Conservation (phyloP, 768 basidiomycete genomes). For the Tephrocybe sp. region DNA sequence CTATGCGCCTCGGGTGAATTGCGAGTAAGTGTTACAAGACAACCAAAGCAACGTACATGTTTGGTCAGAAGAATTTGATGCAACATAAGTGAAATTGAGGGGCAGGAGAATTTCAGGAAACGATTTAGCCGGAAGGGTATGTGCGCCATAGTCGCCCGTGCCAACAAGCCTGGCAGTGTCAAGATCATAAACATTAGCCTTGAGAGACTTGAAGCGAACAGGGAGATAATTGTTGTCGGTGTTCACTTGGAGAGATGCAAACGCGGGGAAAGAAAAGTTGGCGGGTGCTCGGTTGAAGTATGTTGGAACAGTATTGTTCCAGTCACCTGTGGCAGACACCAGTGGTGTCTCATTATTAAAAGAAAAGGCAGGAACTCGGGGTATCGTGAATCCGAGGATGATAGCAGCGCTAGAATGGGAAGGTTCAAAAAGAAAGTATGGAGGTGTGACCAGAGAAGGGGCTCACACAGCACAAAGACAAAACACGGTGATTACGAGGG, state of each 20-base stretch:
- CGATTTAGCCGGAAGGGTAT: conserved; percentile 62
- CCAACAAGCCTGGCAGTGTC: conserved; percentile 64
- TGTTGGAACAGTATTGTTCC: conserved; percentile 52
- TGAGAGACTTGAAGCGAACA: conserved; percentile 64
- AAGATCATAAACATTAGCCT: conserved; percentile 69
- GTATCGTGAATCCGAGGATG: conserved; percentile 75
- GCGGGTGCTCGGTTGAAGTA: conserved; percentile 75
- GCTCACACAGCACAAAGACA: conserved; percentile 56
- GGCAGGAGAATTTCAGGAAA: conserved; percentile 70
- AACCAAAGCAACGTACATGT: conserved; percentile 74
- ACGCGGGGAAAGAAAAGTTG: conserved; percentile 87
- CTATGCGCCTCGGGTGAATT: conserved; percentile 31
- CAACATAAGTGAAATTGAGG: conserved; percentile 80
- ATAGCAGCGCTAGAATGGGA: conserved; percentile 51
- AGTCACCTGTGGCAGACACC: conserved; percentile 52
- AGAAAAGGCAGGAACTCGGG: conserved; percentile 72
- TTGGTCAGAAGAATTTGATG: conserved; percentile 73
- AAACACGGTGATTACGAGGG: conserved; percentile 68
- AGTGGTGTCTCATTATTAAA: conserved; percentile 63
- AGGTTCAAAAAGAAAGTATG: conserved; percentile 3
- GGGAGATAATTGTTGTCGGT: conserved; percentile 76
- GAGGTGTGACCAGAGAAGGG: background rate
- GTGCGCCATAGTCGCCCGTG: conserved; percentile 56
- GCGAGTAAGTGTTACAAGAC: no score
- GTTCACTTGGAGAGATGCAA: conserved; percentile 72